Percentiles rank a stretch among this genome's conserved stretches.
Evolutionary conservation across 2,329 filamentous ascomycete genomes (phyloP).

Genomic region (Zymoseptoria tritici): DNA sequence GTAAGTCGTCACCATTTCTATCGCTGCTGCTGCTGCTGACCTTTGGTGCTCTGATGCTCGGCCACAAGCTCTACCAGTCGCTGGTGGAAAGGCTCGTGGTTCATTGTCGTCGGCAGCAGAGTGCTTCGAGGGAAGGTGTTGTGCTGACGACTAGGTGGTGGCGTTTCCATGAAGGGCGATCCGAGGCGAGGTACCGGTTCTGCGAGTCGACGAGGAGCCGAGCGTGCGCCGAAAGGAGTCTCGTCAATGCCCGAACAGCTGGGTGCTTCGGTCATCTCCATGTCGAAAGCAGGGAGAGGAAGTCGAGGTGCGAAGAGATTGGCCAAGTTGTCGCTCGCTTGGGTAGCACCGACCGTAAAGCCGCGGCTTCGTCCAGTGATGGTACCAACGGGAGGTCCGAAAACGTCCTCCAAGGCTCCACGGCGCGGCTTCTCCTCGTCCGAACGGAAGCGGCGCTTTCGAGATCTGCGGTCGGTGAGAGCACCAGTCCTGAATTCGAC

Average conservation of each 20-base stretch:
- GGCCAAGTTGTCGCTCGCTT: constrained; percentile 44
- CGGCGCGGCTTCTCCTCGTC: constrained; percentile 43
- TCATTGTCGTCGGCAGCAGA: constrained; percentile 18
- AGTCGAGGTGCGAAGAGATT: constrained; percentile 45
- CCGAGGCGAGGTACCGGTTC: constrained; percentile 39
- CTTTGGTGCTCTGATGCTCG: constrained; percentile 10
- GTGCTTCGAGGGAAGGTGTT: constrained; percentile 43
- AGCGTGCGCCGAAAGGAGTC: constrained; percentile 20
- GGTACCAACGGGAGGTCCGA: constrained; percentile 44
- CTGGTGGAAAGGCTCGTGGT: constrained; percentile 27
- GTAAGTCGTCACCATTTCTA: constrained; percentile 2
- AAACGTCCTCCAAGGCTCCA: constrained; percentile 39
- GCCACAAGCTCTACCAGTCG: constrained; percentile 26
- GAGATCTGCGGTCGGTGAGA: constrained; percentile 43
- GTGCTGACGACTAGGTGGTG: constrained; percentile 28
- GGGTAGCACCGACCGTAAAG: constrained; percentile 53
- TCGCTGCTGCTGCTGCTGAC: neutral
- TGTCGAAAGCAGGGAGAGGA: constrained; percentile 6
- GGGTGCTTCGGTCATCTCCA: constrained; percentile 27
- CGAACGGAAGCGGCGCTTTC: constrained; percentile 52
- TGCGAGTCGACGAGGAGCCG: constrained; percentile 30
- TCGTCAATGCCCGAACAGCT: constrained; percentile 6
- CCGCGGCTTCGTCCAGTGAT: constrained; percentile 54
- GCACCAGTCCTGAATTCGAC: constrained; percentile 47
- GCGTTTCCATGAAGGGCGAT: constrained; percentile 39